Evolutionary conservation across 2,329 filamentous ascomycete species (phyloP).

Genomic region (Coniochaeta sp.): DNA sequence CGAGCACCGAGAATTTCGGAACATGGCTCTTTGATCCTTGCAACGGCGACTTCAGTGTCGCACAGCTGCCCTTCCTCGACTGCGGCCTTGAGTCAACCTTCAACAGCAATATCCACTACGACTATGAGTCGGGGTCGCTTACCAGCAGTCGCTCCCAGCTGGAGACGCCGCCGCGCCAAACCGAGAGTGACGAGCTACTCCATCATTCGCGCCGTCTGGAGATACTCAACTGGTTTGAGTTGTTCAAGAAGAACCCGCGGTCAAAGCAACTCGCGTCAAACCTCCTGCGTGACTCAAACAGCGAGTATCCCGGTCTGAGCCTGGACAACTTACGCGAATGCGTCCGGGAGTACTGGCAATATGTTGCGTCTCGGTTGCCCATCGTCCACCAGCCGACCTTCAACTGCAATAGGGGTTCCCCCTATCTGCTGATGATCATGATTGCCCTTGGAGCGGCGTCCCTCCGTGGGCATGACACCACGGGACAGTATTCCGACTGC

Average conservation of each 20-base stretch:
- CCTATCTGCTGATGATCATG: slow-evolving; percentile 72
- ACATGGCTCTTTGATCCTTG: slow-evolving; percentile 44
- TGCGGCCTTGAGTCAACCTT: slow-evolving; percentile 43
- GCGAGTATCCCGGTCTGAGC: slow-evolving; percentile 49
- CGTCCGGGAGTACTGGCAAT: slow-evolving; percentile 79
- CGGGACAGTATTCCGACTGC: slow-evolving; percentile 37
- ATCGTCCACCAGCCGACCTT: slow-evolving; percentile 88
- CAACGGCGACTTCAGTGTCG: slow-evolving; percentile 32
- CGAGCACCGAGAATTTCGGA: slow-evolving; percentile 34
- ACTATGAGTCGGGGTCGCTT: slow-evolving; percentile 36
- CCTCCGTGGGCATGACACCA: slow-evolving; percentile 58
- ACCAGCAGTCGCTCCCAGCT: slow-evolving; percentile 37
- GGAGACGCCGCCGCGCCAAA: slow-evolving; percentile 33
- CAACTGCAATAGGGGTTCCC: slow-evolving; percentile 68
- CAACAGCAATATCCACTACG: slow-evolving; percentile 43
- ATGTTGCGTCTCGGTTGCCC: slow-evolving; percentile 78
- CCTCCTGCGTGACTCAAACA: slow-evolving; percentile 30
- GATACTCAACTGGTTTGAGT: slow-evolving; percentile 33
- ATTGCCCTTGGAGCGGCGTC: slow-evolving; percentile 80
- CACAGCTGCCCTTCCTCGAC: slow-evolving; percentile 39
- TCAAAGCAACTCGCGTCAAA: slow-evolving; percentile 25
- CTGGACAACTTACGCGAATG: slow-evolving; percentile 80
- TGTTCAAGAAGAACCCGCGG: slow-evolving; percentile 36
- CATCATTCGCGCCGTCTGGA: slow-evolving; percentile 37
- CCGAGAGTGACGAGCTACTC: slow-evolving; percentile 34